These are phyloP conservation scores for Annulohypoxylon bovei DNA, from an alignment of 495 filamentous ascomycete genomes.

Conservation along the genomic window DNA sequence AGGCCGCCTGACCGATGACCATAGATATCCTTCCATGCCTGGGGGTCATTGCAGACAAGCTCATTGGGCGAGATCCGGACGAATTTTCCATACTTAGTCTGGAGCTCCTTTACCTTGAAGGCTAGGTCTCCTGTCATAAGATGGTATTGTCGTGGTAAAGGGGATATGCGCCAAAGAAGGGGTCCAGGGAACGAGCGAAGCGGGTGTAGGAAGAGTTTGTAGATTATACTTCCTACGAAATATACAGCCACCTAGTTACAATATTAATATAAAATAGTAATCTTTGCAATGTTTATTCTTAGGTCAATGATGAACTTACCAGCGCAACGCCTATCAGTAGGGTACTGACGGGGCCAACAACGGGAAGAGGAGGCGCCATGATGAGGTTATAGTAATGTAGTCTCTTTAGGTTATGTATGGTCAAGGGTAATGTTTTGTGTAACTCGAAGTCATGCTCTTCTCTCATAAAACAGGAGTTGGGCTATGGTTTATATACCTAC, in stretches of 20 bases:
- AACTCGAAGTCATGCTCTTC: not conserved
- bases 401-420: not conserved
- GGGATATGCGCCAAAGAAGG: slow-evolving; percentile 50
- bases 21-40: slow-evolving; percentile 67
- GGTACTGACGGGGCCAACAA: not conserved
- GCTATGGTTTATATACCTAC: slow-evolving; percentile 1
- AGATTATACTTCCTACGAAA: slow-evolving; percentile 43
- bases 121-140: slow-evolving; percentile 50
- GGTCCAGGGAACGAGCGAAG: slow-evolving; percentile 63
- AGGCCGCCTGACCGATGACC: slow-evolving; percentile 51
- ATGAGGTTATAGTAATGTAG: not conserved
- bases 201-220: slow-evolving; percentile 63
- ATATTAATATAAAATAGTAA: not conserved
- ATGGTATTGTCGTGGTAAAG: slow-evolving; percentile 46
- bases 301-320: not conserved
- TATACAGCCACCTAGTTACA: slow-evolving; percentile 25
- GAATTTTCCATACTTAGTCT: slow-evolving; percentile 61
- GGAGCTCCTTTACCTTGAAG: slow-evolving; percentile 56
- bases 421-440: not conserved
- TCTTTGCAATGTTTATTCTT: not conserved
- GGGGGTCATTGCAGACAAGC: slow-evolving; percentile 58
- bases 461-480: not conserved
- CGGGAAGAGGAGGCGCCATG: slow-evolving; percentile 28
- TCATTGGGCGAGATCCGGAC: slow-evolving; percentile 66
- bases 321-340: slow-evolving; percentile 10